phyloP scores from a whole-genome alignment of 768 basidiomycete species.

The Kwoniella sp. region DNA sequence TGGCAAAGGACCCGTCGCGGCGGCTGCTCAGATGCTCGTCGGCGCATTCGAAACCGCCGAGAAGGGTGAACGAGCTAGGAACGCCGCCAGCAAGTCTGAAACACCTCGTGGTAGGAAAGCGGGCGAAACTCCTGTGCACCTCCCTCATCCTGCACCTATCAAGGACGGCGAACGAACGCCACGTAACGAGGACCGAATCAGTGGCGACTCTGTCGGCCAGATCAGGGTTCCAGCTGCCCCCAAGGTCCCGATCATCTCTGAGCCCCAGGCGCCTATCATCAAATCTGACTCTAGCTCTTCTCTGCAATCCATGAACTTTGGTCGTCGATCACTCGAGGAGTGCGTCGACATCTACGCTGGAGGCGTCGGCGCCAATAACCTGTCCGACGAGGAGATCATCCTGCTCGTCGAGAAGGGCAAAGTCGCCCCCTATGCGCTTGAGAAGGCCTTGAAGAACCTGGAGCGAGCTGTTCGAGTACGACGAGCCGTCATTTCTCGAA shows the following conservation, averaged over 20 bases:
- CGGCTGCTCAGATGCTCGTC: conserved; percentile 58
- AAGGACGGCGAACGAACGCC: conserved; percentile 50
- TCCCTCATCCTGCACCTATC: conserved; percentile 33
- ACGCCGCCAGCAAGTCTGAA: conserved; percentile 31
- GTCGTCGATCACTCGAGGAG: conserved; percentile 68
- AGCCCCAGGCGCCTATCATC: conserved; percentile 13
- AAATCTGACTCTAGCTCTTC: conserved; percentile 24
- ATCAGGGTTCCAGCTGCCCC: conserved; percentile 40
- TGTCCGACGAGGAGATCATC: conserved; percentile 92
- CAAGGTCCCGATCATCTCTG: conserved; percentile 40
- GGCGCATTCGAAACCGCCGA: conserved; percentile 47
- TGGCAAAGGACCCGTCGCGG: conserved; percentile 57
- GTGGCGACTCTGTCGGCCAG: conserved; percentile 34
- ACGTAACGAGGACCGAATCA: conserved; percentile 23
- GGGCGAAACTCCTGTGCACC: conserved; percentile 19
- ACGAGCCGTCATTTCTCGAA: conserved; percentile 85
- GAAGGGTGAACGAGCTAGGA: conserved; percentile 32
- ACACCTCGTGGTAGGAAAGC: conserved; percentile 26
- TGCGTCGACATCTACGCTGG: conserved; percentile 73
- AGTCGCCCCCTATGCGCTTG: conserved; percentile 90
- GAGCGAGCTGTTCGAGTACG: conserved; percentile 85
- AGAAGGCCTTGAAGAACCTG: conserved; percentile 87
- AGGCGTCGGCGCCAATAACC: conserved; percentile 57
- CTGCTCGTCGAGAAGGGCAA: conserved; percentile 85
- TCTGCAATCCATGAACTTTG: conserved; percentile 31